Conservation (phyloP, 1,284 basidiomycete genomes). For the Microbotryum intermedium region DNA sequence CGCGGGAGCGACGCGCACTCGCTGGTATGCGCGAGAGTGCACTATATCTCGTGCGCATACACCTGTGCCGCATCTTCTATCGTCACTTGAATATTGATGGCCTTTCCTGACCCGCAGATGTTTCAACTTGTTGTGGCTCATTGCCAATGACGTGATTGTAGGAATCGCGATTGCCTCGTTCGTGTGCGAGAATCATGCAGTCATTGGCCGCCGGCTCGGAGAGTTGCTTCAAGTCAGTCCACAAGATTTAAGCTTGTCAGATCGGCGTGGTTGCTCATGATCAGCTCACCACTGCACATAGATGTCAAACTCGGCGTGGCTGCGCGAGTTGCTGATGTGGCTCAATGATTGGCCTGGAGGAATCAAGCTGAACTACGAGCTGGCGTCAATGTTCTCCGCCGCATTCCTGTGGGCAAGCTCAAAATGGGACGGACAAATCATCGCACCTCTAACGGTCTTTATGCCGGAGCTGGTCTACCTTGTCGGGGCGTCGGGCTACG, state of each 20-base stretch:
- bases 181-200: slow-evolving; percentile 51
- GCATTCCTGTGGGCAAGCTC: slow-evolving; percentile 56
- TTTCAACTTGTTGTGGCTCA: slow-evolving; percentile 83
- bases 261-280: not conserved
- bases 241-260: not conserved
- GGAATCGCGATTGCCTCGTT: slow-evolving; percentile 63
- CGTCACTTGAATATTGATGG: slow-evolving; percentile 5
- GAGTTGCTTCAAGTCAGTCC: slow-evolving; percentile 32
- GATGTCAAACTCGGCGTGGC: slow-evolving; percentile 46
- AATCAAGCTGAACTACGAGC: slow-evolving; percentile 86
- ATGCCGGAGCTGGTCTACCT: slow-evolving; percentile 42
- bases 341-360: slow-evolving; percentile 93
- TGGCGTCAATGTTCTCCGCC: slow-evolving; percentile 65
- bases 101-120: slow-evolving; percentile 48
- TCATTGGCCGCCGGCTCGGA: slow-evolving; percentile 17
- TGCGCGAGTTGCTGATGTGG: slow-evolving; percentile 62
- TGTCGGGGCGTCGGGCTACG: slow-evolving; percentile 51
- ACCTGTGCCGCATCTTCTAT: slow-evolving; percentile 12
- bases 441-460: not conserved
- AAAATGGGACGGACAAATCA: slow-evolving; percentile 49
- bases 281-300: slow-evolving; percentile 25
- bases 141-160: slow-evolving; percentile 79
- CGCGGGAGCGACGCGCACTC: too few relatives aligned
- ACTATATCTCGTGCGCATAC: slow-evolving; percentile 49
- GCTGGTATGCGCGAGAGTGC: slow-evolving; percentile 29